Evolutionary conservation across 768 basidiomycete genomes (phyloP).

Genomic region (Dendrothele bispora): DNA sequence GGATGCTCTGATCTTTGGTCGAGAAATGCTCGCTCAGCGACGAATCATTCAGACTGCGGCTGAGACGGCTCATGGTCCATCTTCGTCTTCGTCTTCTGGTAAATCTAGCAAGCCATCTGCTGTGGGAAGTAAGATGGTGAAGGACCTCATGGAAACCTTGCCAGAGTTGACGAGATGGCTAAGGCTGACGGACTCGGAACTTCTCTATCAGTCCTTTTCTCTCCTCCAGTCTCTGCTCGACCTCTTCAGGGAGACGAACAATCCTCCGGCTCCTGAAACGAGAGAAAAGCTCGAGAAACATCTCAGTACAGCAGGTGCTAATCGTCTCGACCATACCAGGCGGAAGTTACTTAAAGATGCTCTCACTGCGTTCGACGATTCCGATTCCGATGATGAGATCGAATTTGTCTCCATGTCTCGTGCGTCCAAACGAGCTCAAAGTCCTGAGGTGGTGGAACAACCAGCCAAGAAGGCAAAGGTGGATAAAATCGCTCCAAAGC

Average conservation of each 20-base stretch:
- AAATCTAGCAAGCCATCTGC: constrained; percentile 47
- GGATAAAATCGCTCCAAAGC: neutral
- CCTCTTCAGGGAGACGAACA: constrained; percentile 65
- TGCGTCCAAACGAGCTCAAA: neutral
- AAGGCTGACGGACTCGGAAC: constrained; percentile 88
- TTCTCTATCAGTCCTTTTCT: constrained; percentile 85
- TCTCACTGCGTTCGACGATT: constrained; percentile 63
- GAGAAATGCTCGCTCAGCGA: constrained; percentile 82
- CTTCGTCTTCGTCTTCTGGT: constrained; percentile 8
- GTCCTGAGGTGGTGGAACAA: neutral
- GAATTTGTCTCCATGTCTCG: constrained; percentile 34
- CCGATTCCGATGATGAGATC: constrained; percentile 59
- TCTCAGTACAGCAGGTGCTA: constrained; percentile 44
- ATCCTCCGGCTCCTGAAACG: constrained; percentile 54
- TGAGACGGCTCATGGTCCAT: constrained; percentile 30
- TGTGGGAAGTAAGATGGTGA: constrained; percentile 73
- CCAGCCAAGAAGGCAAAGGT: neutral
- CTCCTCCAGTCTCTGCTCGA: constrained; percentile 78
- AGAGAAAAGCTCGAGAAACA: constrained; percentile 68
- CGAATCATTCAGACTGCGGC: constrained; percentile 75
- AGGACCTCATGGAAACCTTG: constrained; percentile 75
- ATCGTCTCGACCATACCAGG: constrained; percentile 56
- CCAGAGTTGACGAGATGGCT: constrained; percentile 84
- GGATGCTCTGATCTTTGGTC: constrained; percentile 91
- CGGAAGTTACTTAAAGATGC: constrained; percentile 66